These are phyloP conservation scores for Tubosaeta sp. DNA, from an alignment of 768 basidiomycete genomes.

Conservation along the genomic window DNA sequence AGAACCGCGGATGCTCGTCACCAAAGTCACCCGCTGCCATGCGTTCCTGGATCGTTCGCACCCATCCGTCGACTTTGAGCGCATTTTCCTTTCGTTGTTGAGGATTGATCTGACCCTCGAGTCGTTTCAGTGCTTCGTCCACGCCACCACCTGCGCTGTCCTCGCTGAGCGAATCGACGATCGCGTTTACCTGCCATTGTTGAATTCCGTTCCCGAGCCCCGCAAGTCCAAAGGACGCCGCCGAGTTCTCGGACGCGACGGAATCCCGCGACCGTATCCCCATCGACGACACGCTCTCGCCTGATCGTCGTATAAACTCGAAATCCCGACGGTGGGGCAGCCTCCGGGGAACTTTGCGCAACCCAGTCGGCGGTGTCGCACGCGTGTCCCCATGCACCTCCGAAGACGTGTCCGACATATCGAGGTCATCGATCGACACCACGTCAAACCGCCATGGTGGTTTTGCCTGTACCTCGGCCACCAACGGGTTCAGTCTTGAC, in stretches of 20 bases:
- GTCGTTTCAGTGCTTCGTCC: conserved; percentile 70
- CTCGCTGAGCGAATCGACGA: conserved; percentile 70
- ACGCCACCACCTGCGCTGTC: conserved; percentile 77
- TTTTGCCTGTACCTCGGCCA: conserved; percentile 33
- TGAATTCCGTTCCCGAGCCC: conserved; percentile 44
- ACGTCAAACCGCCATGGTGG: conserved; percentile 64
- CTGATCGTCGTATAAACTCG: conserved; percentile 71
- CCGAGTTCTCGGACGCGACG: conserved; percentile 43
- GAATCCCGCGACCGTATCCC: conserved; percentile 64
- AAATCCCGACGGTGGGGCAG: conserved; percentile 76
- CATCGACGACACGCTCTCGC: conserved; percentile 74
- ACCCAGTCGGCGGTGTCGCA: conserved; percentile 45
- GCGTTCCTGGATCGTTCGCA: conserved; percentile 64
- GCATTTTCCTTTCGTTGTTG: conserved; percentile 65
- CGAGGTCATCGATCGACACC: conserved; percentile 74
- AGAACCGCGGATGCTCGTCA: conserved; percentile 56
- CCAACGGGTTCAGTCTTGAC: conserved; percentile 28
- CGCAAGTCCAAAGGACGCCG: conserved; percentile 36
- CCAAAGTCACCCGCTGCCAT: conserved; percentile 61
- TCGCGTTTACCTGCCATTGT: conserved; percentile 81
- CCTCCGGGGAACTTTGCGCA: conserved; percentile 51
- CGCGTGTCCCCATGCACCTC: conserved; percentile 37
- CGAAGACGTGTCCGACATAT: conserved; percentile 75
- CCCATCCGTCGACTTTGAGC: conserved; percentile 80
- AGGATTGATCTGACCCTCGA: conserved; percentile 85